Base-by-base conservation (phyloP, 371 early-diverging fungal genomes). In the Actinomucor elegans region DNA sequence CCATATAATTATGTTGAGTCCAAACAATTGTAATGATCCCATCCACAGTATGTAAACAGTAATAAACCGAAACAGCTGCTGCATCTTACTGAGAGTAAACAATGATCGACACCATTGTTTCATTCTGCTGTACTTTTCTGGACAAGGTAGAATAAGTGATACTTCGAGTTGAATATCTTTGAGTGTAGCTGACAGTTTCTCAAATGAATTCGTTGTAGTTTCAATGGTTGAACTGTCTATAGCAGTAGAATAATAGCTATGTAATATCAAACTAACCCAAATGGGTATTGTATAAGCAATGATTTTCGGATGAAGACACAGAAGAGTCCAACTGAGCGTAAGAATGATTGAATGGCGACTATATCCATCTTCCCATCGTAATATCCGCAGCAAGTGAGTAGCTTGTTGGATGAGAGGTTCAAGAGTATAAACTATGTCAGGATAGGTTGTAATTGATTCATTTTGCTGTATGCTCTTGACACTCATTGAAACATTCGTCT, bases 301-400 rank as follows among this genome's bases (percentile, higher is more conserved):
- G 17, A 32, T 27, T 3, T 17, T 23, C 5, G 38, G 23, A 51
- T 61, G 61, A 35, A 55, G 47, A 15, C 55, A 61, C 23, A 47
- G 5, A 28, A 55, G 15, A 11, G 56, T 61, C 61, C 61, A 61
- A 8, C 46, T 10, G 18, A 46, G 33, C 9, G 34, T 26, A 6
- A 47, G 29, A 12, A 35, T 12, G 10, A 47, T 31, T 17, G 61
- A 55, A 12, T 55, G 41, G 10, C 35, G 35, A 7, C 17, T 26
- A 29, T 51, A 45, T 14, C 38, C 56, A 15, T 45, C 12, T 24
- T 61, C 46, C 61, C 61, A 61, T 21, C 51, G 29, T n/a, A 52
- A 3, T 8, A 44, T 35, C 2, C 45, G 50, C 14, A 57, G 3
- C 4, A 50, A 29, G 14, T 43, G 44, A 28, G 48, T 57, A 5